phyloP scores from a whole-genome alignment of 2,329 filamentous ascomycete species.

The Pseudocercospora cruenta region DNA sequence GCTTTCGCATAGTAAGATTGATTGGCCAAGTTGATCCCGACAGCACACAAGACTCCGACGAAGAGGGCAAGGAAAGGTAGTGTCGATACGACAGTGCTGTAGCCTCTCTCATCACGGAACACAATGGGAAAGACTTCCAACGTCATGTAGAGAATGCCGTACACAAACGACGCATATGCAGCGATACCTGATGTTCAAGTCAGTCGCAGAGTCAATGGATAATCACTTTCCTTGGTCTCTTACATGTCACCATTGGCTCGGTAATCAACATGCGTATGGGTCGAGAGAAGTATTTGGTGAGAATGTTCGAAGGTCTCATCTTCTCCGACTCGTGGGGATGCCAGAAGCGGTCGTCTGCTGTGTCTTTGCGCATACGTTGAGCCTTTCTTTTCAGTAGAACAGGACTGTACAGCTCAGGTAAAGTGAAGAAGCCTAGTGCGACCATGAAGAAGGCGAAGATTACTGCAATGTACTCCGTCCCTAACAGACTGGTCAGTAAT shows the following conservation, averaged over 20 bases:
- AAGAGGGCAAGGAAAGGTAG: conserved; percentile 47
- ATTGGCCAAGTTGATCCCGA: conserved; percentile 49
- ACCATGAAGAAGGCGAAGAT: conserved; percentile 43
- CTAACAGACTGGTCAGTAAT: conserved; percentile 29
- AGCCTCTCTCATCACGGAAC: conserved; percentile 49
- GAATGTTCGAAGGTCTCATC: conserved; percentile 45
- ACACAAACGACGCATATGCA: conserved; percentile 39
- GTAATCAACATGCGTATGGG: conserved; percentile 51
- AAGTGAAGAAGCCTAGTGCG: conserved; percentile 35
- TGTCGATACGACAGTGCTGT: conserved; percentile 46
- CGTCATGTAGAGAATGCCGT: conserved; percentile 52
- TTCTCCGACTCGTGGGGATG: conserved; percentile 52
- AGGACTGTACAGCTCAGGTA: conserved; percentile 47
- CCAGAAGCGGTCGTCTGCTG: conserved; percentile 45
- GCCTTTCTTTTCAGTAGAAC: conserved; percentile 47
- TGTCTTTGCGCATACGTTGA: conserved; percentile 42
- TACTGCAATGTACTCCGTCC: conserved; percentile 45
- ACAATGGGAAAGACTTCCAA: conserved; percentile 55
- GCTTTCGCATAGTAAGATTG: conserved; percentile 52
- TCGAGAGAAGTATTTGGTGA: conserved; percentile 49
- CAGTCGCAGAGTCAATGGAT: no score
- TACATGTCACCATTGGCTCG: conserved; percentile 52
- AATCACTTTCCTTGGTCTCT: conserved; percentile 39
- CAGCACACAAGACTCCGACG: conserved; percentile 48
- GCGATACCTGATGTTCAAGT: conserved; percentile 15